Evolutionary conservation across 805 yeast genomes (phyloP), one percentile per base, ranked within the genome.

Genomic region (Starmerella kuoi): DNA sequence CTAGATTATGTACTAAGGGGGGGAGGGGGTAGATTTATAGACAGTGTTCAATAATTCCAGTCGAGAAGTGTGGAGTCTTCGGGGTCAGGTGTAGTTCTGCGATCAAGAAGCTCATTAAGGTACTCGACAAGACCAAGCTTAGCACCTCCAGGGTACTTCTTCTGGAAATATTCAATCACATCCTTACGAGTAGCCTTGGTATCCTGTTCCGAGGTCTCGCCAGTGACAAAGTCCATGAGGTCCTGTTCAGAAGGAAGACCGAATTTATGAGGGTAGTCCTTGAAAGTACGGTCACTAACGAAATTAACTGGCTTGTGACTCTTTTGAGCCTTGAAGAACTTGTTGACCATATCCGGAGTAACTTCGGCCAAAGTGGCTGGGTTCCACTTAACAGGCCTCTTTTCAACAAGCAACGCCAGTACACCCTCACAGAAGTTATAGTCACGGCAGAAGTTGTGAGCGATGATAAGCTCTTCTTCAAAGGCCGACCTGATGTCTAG

Each of bases 201-300:
- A 32, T 77, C 69, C 55, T 82, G 70, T 48, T 71, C 68, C n/a
- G 75, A 62, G 20, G 75, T 76, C 58, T 76, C 83, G 17, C 94
- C 93, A 24, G 74, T 73, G 42, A 87, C 74, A 60, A 72, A 83
- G 38, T 66, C 65, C 54, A 70, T 72, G 44, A 88, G 68, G 46
- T 76, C 80, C 28, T 58, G 48, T 61, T 81, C 84, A 11, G 74
- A 66, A 39, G 97, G 97, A 51, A 91, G 68, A 24, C 94, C 95
- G 70, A 75, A 79, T 55, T 73, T 64, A 64, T 67, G 73, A 28
- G 86, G 85, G 55, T 73, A 71, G 48, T 68, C 62, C 26, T 55
- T 58, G 61, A 66, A 72, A 31, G 61, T 56, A 33, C 57, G 56
- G 24, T 61, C 58, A 32, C 60, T 41, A 31, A 43, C 62, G 50